Evolutionary conservation across 2,329 filamentous ascomycete genomes (phyloP).

Genomic region (Apiospora saccharicola): DNA sequence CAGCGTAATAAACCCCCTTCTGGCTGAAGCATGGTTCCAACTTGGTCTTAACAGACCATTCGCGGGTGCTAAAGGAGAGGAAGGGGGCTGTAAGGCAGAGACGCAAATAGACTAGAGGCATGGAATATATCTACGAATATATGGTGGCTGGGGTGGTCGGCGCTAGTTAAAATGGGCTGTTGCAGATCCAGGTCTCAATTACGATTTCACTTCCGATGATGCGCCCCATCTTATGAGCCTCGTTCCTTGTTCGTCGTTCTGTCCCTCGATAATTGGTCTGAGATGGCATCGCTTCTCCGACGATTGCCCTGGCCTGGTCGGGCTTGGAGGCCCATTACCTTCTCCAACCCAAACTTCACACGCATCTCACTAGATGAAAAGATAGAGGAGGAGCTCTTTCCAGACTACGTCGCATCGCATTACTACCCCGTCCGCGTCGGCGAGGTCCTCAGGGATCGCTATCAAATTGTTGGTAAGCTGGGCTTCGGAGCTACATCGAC

Average conservation of each 20-base stretch:
- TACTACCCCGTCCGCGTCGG: constrained; percentile 30
- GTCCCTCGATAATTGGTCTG: neutral
- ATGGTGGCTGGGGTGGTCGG: too few relatives aligned
- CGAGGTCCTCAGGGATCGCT: constrained; percentile 30
- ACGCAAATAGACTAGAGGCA: too few relatives aligned
- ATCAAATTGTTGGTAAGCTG: constrained; percentile 37
- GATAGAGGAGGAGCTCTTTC: constrained; percentile 28
- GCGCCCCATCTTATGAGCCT: neutral
- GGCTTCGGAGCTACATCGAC: constrained; percentile 35
- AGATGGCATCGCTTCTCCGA: neutral
- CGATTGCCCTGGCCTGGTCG: constrained; percentile 1
- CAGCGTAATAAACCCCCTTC: too few relatives aligned
- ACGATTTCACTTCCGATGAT: neutral
- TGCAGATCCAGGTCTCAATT: neutral
- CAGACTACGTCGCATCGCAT: constrained; percentile 23
- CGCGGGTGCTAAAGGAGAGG: too few relatives aligned
- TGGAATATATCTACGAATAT: too few relatives aligned
- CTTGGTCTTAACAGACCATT: too few relatives aligned
- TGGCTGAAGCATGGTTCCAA: too few relatives aligned
- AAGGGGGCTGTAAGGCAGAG: too few relatives aligned
- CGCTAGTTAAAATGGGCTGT: too few relatives aligned
- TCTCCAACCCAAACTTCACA: neutral
- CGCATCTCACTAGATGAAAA: neutral
- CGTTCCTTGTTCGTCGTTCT: neutral
- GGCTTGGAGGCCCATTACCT: neutral